Evolutionary conservation across 345 rosid species (phyloP).

Genomic region (Carallia brachiata): DNA sequence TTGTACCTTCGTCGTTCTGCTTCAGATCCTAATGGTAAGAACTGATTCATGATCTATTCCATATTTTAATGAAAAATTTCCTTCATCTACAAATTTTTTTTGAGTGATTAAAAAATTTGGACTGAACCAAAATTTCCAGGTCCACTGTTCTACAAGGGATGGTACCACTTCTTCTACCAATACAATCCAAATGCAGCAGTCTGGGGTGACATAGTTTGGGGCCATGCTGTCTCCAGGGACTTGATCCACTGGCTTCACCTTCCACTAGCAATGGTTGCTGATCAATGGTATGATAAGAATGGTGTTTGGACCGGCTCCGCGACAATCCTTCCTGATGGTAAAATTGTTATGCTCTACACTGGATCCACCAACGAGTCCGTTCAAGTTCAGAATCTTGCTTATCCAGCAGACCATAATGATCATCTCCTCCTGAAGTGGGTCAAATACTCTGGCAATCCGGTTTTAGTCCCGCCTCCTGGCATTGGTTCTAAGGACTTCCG

Average conservation of each 20-base stretch:
- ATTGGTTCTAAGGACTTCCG: slow-evolving; percentile 66
- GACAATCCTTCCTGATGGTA: slow-evolving; percentile 76
- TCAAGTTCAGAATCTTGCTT: slow-evolving; percentile 91
- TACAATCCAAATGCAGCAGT: slow-evolving; percentile 83
- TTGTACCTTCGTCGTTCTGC: slow-evolving; percentile 17
- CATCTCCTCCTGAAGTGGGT: slow-evolving; percentile 73
- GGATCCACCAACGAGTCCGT: slow-evolving; percentile 67
- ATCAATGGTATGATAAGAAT: slow-evolving; percentile 70
- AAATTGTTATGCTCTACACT: slow-evolving; percentile 76
- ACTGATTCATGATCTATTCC: neutral
- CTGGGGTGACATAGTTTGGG: slow-evolving; percentile 97
- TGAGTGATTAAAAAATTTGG: neutral
- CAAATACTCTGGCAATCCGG: slow-evolving; percentile 70
- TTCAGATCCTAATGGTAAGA: slow-evolving; percentile 92
- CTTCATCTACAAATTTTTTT: neutral
- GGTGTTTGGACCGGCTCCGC: slow-evolving; percentile 98
- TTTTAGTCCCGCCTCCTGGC: slow-evolving; percentile 71
- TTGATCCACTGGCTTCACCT: slow-evolving; percentile 85
- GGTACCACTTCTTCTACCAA: slow-evolving; percentile 95
- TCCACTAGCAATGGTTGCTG: slow-evolving; percentile 83
- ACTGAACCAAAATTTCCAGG: slow-evolving; percentile 37
- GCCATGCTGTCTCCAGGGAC: slow-evolving; percentile 84
- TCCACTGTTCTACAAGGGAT: slow-evolving; percentile 85
- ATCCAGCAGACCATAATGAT: slow-evolving; percentile 66
- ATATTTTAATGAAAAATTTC: neutral